Conservation (phyloP, 2,329 filamentous ascomycete genomes). For the Zasmidium cellare region DNA sequence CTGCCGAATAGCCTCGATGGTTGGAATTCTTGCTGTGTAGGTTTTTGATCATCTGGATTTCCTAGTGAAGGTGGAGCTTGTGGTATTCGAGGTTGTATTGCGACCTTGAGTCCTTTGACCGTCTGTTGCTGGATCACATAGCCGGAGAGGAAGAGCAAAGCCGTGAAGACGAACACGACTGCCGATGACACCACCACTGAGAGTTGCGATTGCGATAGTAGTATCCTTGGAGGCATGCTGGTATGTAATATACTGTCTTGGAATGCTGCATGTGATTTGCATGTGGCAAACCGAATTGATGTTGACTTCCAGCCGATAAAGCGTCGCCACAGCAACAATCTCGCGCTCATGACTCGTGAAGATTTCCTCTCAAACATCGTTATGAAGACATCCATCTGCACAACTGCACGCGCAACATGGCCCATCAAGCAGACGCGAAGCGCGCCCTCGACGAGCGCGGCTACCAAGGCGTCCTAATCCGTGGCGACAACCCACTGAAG, state of each 20-base stretch:
- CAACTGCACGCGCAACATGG: constrained; percentile 37
- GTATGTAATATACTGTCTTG: constrained; percentile 10
- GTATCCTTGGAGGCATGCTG: constrained; percentile 15
- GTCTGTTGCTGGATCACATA: constrained; percentile 87
- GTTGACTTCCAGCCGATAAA: not conserved
- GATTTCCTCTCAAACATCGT: not conserved
- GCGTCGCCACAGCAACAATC: constrained; percentile 2
- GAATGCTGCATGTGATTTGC: constrained; percentile 8
- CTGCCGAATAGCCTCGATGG: constrained; percentile 30
- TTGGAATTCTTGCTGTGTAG: constrained; percentile 17
- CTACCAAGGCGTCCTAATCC: constrained; percentile 71
- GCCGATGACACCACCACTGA: constrained; percentile 65
- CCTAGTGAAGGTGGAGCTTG: constrained; percentile 35
- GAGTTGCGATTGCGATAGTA: constrained; percentile 64
- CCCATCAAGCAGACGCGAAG: constrained; percentile 74
- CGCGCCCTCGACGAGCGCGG: constrained; percentile 86
- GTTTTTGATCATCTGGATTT: constrained; percentile 10
- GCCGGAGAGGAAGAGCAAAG: constrained; percentile 81
- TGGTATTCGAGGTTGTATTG: constrained; percentile 60
- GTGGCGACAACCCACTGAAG: constrained; percentile 90
- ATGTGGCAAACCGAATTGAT: not conserved
- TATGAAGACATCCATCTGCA: not conserved
- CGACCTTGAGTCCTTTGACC: constrained; percentile 71
- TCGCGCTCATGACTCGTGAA: not conserved
- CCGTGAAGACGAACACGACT: constrained; percentile 72